Base-by-base conservation (phyloP, 768 basidiomycete genomes). In the Astraeus odoratus region DNA sequence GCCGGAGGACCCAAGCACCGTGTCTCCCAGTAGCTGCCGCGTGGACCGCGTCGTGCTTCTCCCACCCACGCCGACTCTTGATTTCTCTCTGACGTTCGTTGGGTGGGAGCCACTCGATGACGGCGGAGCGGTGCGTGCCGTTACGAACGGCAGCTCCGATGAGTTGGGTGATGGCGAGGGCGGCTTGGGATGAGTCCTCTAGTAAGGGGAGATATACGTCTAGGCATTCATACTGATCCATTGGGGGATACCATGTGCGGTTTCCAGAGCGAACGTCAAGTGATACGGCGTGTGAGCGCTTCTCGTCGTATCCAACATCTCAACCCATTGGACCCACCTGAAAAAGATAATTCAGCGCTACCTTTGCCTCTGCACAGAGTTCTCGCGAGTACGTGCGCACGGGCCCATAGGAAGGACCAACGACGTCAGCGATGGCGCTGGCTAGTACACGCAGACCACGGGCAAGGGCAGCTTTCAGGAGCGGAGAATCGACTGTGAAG, bases 331-430 rank as follows among this genome's bases (percentile, higher is more conserved):
- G 1, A 5, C 53, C 47, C 5, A 81, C 83, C 58, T 80, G 71
- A 51, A 87, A 83, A 3, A 86, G 62, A 49, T 71, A 71, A 24
- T 77, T 73, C 9, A 87, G 61, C 0, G 82, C 78, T 3, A 70
- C 63, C 47, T 74, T 75, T 2, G 83, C 81, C 20, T 80, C 76
- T 1, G 65, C 51, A 4, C 73, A 64, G 19, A 72, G 71, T 7
- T 72, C 68, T 5, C 65, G 48, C 1, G 57, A 42, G 27, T 61
- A 57, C 16, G 37, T 44, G 19, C 57, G 49, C 7, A 89, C 67
- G 1, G 82, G 85, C 72, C 82, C 86, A 36, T 76, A 74, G 0
- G 80, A 76, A 0, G 86, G 84, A 0, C 85, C 86, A 0, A 83
- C 75, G 1, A 78, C 69, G 35, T 88, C 85, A 5, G 87, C 75